Evolutionary conservation across 176 grass and related monocot genomes (phyloP), one percentile per base, ranked within the genome.

Genomic region (Microstegium vimineum): DNA sequence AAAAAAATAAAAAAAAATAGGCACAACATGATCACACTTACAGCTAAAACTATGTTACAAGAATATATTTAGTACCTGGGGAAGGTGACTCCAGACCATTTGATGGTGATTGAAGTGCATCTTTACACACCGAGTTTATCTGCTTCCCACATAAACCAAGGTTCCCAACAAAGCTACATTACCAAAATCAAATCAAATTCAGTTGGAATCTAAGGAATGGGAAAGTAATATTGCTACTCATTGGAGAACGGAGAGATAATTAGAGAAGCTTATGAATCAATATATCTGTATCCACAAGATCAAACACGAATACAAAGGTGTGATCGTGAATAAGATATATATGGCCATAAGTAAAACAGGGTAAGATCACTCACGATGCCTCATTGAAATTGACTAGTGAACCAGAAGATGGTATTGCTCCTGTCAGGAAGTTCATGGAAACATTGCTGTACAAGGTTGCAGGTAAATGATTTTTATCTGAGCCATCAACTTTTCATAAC

Each of bases 391-490:
- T 89, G 75, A 81, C n/a, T 77, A 99, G 91, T 59, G 80, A 69
- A 56, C 89, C 93, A 75, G 89, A 85, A 57, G 80, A 79, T 87
- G 97, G 87, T 90, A 99, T 95, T 72, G 62, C 81, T 89, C 97
- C 97, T 75, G 89, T 88, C 75, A 99, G 92, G 73, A 99, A 99
- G 74, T 99, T 99, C 93, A 96, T 99, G 42, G 97, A 99, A 67
- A 92, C 89, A 72, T 99, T 99, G 89, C 97, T 99, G 89, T 91
- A 90, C 23, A 60, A 51, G 69, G 62, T 85, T 76, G 68, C 66
- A 77, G 75, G 81, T 56, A 31, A 71, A 68, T 22, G 16, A 23
- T 17, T 70, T 69, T 51, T 43, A 35, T 38, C 59, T 71, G 13
- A 59, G 27, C n/a, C 77, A 20, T 25, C 42, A 71, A 31, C 30